Conservation (phyloP, 768 basidiomycete genomes). For the Naganishia friedmannii region DNA sequence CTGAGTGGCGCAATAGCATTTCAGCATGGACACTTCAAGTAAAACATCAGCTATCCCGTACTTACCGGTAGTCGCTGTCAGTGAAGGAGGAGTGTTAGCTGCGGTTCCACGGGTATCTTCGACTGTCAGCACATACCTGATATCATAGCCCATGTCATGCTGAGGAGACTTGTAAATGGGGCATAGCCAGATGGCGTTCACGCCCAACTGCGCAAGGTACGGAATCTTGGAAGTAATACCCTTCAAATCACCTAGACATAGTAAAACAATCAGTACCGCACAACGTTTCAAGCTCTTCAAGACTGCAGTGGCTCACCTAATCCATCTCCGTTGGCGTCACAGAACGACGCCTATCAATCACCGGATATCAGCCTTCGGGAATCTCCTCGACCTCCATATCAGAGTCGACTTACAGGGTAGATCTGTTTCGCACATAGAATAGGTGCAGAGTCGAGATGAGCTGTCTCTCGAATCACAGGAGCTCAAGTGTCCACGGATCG, state of each 20-base stretch:
- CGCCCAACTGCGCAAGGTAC: constrained; percentile 67
- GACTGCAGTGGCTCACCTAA: constrained; percentile 46
- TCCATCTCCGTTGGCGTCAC: constrained; percentile 69
- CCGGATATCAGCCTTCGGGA: neutral
- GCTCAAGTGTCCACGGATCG: neutral
- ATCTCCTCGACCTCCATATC: neutral
- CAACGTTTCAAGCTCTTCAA: constrained; percentile 52
- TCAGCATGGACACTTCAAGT: neutral
- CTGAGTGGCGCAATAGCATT: neutral
- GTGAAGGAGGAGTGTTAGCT: neutral
- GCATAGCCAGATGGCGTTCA: constrained; percentile 67
- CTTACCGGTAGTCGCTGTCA: constrained; percentile 22
- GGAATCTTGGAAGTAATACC: constrained; percentile 66
- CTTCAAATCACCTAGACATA: constrained; percentile 67
- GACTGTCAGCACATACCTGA: constrained; percentile 37
- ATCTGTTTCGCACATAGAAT: neutral
- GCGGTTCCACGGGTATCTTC: too few relatives aligned
- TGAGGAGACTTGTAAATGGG: constrained; percentile 69
- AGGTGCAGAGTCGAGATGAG: neutral
- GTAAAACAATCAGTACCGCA: constrained; percentile 66
- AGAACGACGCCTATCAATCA: constrained; percentile 57
- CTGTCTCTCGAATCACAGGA: neutral
- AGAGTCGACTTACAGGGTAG: constrained; percentile 7
- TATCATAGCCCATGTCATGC: constrained; percentile 69
- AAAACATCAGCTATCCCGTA: too few relatives aligned